phyloP scores from a whole-genome alignment of 345 rosid genomes.

The Euclidium syriacum region DNA sequence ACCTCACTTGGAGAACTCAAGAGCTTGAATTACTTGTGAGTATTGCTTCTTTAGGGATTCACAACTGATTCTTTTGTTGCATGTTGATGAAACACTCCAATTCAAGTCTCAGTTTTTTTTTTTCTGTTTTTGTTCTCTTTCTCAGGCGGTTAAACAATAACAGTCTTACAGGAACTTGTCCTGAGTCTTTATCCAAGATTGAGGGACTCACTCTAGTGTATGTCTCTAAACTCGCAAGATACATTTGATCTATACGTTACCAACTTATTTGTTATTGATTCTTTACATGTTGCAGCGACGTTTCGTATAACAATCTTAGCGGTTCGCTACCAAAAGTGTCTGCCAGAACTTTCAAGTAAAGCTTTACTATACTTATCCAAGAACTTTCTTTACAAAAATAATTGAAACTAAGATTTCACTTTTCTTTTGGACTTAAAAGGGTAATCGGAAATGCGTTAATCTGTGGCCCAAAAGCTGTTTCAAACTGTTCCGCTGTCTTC shows the following conservation, averaged over 20 bases:
- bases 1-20: slow-evolving; percentile 67
- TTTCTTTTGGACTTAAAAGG: slow-evolving; percentile 40
- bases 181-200: slow-evolving; percentile 72
- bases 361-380: background rate
- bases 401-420: slow-evolving; percentile 4
- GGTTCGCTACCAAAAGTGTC: slow-evolving; percentile 89
- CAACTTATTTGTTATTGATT: background rate
- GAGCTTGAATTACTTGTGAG: slow-evolving; percentile 85
- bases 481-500: slow-evolving; percentile 78
- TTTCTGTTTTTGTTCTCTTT: background rate
- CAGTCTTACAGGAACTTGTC: slow-evolving; percentile 77
- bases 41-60: background rate
- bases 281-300: slow-evolving; percentile 59
- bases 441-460: slow-evolving; percentile 74
- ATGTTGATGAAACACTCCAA: background rate
- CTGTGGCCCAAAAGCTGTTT: slow-evolving; percentile 63
- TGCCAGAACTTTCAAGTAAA: slow-evolving; percentile 95
- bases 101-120: slow-evolving; percentile 12
- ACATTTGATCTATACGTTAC: background rate
- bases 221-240: slow-evolving; percentile 20
- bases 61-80: background rate
- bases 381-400: background rate
- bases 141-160: slow-evolving; percentile 96
- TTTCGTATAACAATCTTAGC: slow-evolving; percentile 89
- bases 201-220: slow-evolving; percentile 90